phyloP scores from a whole-genome alignment of 2,329 filamentous ascomycete genomes.

The Helotiales sp. region DNA sequence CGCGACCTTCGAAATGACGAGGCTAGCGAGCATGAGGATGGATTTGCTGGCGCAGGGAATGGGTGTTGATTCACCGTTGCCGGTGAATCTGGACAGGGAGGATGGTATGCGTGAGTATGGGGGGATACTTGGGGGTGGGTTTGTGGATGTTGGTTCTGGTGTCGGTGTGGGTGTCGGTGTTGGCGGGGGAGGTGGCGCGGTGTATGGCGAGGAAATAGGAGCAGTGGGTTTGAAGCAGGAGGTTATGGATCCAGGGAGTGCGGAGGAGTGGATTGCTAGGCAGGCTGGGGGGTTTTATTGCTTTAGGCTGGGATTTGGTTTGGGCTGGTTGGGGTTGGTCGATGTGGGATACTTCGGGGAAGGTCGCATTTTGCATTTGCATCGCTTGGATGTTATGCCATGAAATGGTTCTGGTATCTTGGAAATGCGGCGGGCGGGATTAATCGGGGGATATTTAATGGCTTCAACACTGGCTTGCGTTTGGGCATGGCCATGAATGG shows the following conservation, averaged over 20 bases:
- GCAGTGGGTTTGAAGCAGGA: background rate
- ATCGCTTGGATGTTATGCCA: background rate
- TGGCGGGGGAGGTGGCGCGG: background rate
- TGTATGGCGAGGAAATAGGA: background rate
- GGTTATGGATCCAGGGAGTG: slow-evolving; percentile 22
- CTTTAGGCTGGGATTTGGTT: slow-evolving; percentile 11
- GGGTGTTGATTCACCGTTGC: slow-evolving; percentile 28
- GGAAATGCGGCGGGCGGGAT: background rate
- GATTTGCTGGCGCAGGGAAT: slow-evolving; percentile 34
- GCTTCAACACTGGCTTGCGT: background rate
- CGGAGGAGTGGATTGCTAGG: slow-evolving; percentile 34
- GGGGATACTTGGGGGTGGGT: background rate
- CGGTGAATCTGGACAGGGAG: background rate
- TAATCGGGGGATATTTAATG: background rate
- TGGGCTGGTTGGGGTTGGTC: background rate
- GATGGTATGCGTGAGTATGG: background rate
- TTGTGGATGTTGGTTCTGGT: background rate
- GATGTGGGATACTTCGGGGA: background rate
- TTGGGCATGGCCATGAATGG: background rate
- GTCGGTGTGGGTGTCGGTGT: background rate
- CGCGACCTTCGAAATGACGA: slow-evolving; percentile 33
- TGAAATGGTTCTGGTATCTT: background rate
- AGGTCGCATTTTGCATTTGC: too few relatives aligned
- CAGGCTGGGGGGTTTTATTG: slow-evolving; percentile 32
- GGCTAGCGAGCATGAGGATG: slow-evolving; percentile 34